A percentile compares a stretch with the other conserved stretches of the same genome.
These are phyloP conservation scores for Cucumis melo DNA, from an alignment of 306 rosid species.

Conservation along the genomic window DNA sequence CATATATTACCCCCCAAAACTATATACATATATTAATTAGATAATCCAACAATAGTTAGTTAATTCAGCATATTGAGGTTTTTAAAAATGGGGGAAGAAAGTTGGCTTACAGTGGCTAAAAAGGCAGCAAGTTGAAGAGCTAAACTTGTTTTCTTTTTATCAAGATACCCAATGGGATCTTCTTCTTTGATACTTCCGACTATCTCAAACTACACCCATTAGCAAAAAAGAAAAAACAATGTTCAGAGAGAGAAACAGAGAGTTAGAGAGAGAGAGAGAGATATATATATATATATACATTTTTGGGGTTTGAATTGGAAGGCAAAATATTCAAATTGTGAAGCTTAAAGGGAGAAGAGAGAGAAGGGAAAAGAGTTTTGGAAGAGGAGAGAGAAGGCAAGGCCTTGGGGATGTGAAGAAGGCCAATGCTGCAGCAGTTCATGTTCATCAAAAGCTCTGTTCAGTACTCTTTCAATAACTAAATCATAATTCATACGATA, in stretches of 20 bases:
- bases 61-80: too few species aligned
- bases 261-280: background rate
- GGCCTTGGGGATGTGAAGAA: constrained; percentile 70
- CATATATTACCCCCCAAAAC: too few species aligned
- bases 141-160: constrained; percentile 34
- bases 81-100: background rate
- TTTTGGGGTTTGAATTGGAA: constrained; percentile 1
- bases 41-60: too few species aligned
- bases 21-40: too few species aligned
- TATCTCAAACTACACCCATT: constrained; percentile 27
- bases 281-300: constrained; percentile 12
- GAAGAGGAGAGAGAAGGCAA: constrained; percentile 41
- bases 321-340: constrained; percentile 8
- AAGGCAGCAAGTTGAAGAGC: constrained; percentile 54
- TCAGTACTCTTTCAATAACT: background rate
- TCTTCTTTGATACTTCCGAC: constrained; percentile 19
- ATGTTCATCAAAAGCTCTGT: constrained; percentile 25
- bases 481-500: background rate
- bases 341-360: constrained; percentile 23
- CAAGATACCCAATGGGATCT: constrained; percentile 19
- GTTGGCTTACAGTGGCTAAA: constrained; percentile 49
- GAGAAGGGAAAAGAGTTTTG: constrained; percentile 12
- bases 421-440: constrained; percentile 41
- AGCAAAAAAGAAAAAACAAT: background rate
- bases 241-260: background rate